Evolutionary conservation across 352 stramenopile species (phyloP), one percentile per base, ranked within the genome.

Genomic region (Phytopythium cucurbitacearum): DNA sequence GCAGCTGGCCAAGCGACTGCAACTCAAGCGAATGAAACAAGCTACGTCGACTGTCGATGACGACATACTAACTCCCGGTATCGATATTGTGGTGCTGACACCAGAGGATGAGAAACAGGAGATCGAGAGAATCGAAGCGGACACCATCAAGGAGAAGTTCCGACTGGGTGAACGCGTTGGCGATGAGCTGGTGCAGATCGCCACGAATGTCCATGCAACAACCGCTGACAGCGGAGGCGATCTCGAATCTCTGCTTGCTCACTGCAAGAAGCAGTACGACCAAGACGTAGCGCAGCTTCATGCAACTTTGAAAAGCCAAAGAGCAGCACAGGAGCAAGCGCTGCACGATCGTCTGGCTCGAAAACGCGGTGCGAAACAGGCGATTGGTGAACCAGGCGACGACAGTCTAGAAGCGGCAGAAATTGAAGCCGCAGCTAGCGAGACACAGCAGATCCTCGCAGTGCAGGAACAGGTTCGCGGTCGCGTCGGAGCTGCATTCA

Each of bases 181-280:
- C 5, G 11, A 42, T 0, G 62, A 78, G 21, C 45, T 78, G 38
- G 39, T 67, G 7, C 44, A 67, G 2, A 57, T 79, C 4, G 55
- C 65, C 28, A 41, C 59, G 5, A 53, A 42, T 2, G 56, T 76
- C 7, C 57, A 76, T 21, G 32, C 47, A 1, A 46, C 51, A 11
- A 60, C 58, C 5, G 46, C 51, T 7, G 49, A 53, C 41, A 65
- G 39, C 11, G 57, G 52, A 8, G 45, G 40, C 7, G 62, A 78
- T 28, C 53, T 78, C 3, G 65, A 81, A 39, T 35, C 28, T 8
- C 46, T 69, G n/a, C 47, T 78, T 12, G 49, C 33, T 12, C 40
- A 40, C 9, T 81, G 68, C 36, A 61, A 42, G 5, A 36, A 42
- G 0, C 59, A 67, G 8, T 71, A 74, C 33, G 67, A 76, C 5